Conservation (phyloP, 805 yeast species). For the Brettanomyces naardenensis region DNA sequence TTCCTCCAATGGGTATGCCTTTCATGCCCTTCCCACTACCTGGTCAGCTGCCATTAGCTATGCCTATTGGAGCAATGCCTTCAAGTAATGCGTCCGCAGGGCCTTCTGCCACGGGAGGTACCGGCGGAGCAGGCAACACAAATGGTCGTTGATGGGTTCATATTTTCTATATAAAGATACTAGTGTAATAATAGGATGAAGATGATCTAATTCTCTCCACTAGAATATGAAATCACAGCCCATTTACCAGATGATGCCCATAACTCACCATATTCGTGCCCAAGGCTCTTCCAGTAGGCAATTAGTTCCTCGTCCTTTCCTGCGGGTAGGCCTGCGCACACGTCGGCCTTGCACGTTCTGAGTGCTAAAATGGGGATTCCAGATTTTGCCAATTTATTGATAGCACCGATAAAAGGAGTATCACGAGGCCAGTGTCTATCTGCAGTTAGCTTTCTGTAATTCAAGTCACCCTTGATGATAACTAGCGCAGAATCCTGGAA, state of each 20-base stretch:
- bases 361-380: conserved; percentile 64
- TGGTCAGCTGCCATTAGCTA: not conserved
- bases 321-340: conserved; percentile 70
- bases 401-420: conserved; percentile 64
- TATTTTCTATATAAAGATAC: too few relatives aligned
- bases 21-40: conserved; percentile 20
- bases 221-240: conserved; percentile 72
- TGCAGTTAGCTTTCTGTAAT: conserved; percentile 88
- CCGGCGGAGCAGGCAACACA: too few relatives aligned
- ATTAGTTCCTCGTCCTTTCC: conserved; percentile 69
- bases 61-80: conserved; percentile 3
- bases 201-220: conserved; percentile 24
- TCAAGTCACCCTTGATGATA: conserved; percentile 91
- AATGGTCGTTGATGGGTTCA: too few relatives aligned
- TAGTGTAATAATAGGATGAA: too few relatives aligned
- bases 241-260: conserved; percentile 92
- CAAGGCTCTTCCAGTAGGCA: conserved; percentile 43
- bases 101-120: too few relatives aligned
- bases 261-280: conserved; percentile 58
- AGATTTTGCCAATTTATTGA: conserved; percentile 57
- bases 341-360: conserved; percentile 96
- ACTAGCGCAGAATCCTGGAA: conserved; percentile 59
- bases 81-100: not conserved
- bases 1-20: conserved; percentile 23
- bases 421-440: conserved; percentile 84